Evolutionary conservation across 192 early-diverging fungal genomes (phyloP), one percentile per base, ranked within the genome.

Genomic region (Podila epigama): DNA sequence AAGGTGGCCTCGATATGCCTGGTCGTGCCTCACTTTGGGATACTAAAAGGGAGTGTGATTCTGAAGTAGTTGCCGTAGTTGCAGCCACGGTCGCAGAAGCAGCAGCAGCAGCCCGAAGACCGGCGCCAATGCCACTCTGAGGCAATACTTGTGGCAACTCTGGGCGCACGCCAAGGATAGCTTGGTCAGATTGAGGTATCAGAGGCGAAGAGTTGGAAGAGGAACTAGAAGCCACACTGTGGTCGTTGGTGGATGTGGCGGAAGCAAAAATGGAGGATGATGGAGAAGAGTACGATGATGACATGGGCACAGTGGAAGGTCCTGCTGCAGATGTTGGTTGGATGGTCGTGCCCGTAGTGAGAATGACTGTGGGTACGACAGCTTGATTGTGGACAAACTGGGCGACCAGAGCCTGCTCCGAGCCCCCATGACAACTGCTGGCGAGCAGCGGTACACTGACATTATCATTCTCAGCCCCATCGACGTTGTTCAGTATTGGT

Each of bases 61-160:
- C 42, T 13, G 50, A 18, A 63, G 10, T 3, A 22, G 12, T 32
- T 11, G 55, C 22, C 32, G 33, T 36, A 36, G 66, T 44, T 31
- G 25, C 34, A 55, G 60, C 29, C 12, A 11, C 50, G 2, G 48
- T 4, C 1, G 51, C 58, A 9, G 68, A 50, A 0, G 63, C 56
- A 5, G 57, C 64, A 18, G 73, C 73, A 0, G 66, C 73, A n/a
- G 71, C 65, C 37, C 65, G 51, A 34, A 77, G 66, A 37, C 66
- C 73, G 27, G 66, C 65, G 37, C 73, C 68, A 56, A 77, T 68
- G 1, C 73, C 73, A 68, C 73, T 77, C 28, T 59, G 54, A n/a
- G 35, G 33, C 1, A 42, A 39, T 3, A n/a, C 65, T 3, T 37
- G 61, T 10, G 42, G 35, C 39, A 22, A 36, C 27, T 37, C 40